Base-by-base conservation (phyloP, 2,329 filamentous ascomycete species). In the Ophiostoma piceae region DNA sequence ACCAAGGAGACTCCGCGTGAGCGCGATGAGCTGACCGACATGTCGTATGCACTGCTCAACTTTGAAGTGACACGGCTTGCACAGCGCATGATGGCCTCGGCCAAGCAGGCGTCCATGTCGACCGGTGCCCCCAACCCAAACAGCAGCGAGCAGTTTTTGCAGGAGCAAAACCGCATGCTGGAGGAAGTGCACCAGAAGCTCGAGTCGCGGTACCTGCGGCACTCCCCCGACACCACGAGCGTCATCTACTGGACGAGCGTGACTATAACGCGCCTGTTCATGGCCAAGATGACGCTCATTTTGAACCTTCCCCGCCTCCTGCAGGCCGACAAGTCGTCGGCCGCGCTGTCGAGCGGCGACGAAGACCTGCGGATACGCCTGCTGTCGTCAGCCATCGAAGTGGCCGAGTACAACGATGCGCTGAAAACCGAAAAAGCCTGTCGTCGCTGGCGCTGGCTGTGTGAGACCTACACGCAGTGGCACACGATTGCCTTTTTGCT, bases 251-350 rank as follows among this genome's bases (percentile, higher is more conserved):
- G 82, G 81, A 78, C 81, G 0, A 74, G 74, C 0, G 71, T 80
- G 1, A 77, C 72, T 1, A 73, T 74, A 32, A 84, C 87, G 2
- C 86, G 90, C 11, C 82, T 94, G 41, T 87, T 94, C 72, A 86
- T 93, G 79, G 88, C 88, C 68, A 94, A 93, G 78, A 87, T 93
- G 82, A 92, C 89, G 80, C 83, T 95, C 47, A 84, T 93, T 71
- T 84, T 92, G 2, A 91, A 94, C 75, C 88, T 94, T 74, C 90
- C 91, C 0, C 84, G 90, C 75, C 87, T 85, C 88, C 68, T 78
- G 79, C 1, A 76, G 76, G 1, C 75, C 29, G 29, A 66, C 22
- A 54, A 67, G 12, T 22, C 57, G 9, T 39, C 57, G 1, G 35
- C 39, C 0, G 32, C 29, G 2, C 6, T 47, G 8, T 37, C 66